phyloP scores from a whole-genome alignment of 1,284 basidiomycete genomes.

The Stereum hirsutum region DNA sequence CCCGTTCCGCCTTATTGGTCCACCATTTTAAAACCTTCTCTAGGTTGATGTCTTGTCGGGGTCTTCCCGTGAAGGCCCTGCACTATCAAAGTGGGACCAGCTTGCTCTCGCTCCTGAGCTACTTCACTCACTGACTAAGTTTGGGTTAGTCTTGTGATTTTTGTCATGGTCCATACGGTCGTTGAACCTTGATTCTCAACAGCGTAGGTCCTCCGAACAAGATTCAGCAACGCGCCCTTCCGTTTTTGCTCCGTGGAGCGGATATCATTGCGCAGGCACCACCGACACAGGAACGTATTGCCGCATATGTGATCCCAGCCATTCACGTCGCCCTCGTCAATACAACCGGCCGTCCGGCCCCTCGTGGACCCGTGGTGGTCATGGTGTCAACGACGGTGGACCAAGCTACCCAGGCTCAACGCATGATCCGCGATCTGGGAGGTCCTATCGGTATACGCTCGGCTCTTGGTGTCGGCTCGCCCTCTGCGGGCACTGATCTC shows the following conservation, averaged over 20 bases:
- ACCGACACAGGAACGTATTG: constrained; percentile 96
- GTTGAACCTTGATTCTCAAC: constrained; percentile 11
- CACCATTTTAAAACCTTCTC: constrained; percentile 20
- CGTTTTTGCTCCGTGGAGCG: constrained; percentile 86
- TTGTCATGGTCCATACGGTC: constrained; percentile 1
- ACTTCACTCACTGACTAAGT: constrained; percentile 83
- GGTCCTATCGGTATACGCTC: constrained; percentile 86
- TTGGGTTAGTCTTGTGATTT: constrained; percentile 57
- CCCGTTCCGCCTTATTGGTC: constrained; percentile 9
- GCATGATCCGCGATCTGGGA: constrained; percentile 93
- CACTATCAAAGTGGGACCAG: constrained; percentile 96
- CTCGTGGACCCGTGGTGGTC: constrained; percentile 78
- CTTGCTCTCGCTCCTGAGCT: constrained; percentile 81
- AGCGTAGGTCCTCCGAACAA: constrained; percentile 97
- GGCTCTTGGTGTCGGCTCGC: constrained; percentile 75
- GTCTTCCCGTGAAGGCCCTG: constrained; percentile 70
- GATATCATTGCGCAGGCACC: constrained; percentile 99
- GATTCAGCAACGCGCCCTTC: constrained; percentile 94
- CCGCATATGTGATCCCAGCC: constrained; percentile 92
- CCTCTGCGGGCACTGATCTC: constrained; percentile 56
- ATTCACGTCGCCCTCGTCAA: constrained; percentile 78
- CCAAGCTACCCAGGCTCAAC: constrained; percentile 96
- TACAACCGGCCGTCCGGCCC: constrained; percentile 38
- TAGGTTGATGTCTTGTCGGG: constrained; percentile 45
- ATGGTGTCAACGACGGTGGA: constrained; percentile 98